Conservation (phyloP, 441 rosid species). For the Pelargonium australe region DNA sequence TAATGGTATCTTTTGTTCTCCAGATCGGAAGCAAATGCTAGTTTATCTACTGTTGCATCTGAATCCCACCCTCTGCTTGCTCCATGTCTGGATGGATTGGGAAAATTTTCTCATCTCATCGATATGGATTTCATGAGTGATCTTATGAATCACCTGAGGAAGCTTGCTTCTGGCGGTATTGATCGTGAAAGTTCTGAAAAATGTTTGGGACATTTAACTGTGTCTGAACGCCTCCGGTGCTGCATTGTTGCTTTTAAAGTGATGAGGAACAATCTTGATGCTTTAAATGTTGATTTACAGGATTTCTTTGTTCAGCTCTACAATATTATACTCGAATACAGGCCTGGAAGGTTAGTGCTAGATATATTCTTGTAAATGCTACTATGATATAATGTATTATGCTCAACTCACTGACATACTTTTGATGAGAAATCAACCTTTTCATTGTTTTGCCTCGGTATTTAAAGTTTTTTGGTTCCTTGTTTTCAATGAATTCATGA, state of each 20-base stretch:
- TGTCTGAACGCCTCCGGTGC: slow-evolving; percentile 75
- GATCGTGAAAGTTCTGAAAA: slow-evolving; percentile 27
- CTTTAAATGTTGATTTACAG: slow-evolving; percentile 88
- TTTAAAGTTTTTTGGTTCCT: background rate
- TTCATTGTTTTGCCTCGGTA: background rate
- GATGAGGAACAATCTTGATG: slow-evolving; percentile 90
- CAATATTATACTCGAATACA: slow-evolving; percentile 78
- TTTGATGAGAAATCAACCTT: background rate
- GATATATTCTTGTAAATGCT: slow-evolving; percentile 4
- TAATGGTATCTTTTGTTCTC: slow-evolving; percentile 9
- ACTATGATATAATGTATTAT: background rate
- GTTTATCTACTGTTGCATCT: slow-evolving; percentile 27
- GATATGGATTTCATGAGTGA: slow-evolving; percentile 90
- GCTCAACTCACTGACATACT: background rate
- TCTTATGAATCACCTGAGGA: slow-evolving; percentile 81
- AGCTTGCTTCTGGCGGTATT: slow-evolving; percentile 61
- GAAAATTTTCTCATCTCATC: slow-evolving; percentile 71
- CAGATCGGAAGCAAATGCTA: slow-evolving; percentile 48
- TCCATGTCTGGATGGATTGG: slow-evolving; percentile 79
- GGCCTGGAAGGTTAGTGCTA: slow-evolving; percentile 82
- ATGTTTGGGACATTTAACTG: slow-evolving; percentile 35
- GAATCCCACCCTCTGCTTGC: slow-evolving; percentile 67
- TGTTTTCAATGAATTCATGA: too few species aligned
- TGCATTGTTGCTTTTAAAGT: slow-evolving; percentile 93
- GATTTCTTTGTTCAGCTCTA: slow-evolving; percentile 84